Base-by-base conservation (phyloP, 1,284 basidiomycete species). In the Schizopora paradoxa region DNA sequence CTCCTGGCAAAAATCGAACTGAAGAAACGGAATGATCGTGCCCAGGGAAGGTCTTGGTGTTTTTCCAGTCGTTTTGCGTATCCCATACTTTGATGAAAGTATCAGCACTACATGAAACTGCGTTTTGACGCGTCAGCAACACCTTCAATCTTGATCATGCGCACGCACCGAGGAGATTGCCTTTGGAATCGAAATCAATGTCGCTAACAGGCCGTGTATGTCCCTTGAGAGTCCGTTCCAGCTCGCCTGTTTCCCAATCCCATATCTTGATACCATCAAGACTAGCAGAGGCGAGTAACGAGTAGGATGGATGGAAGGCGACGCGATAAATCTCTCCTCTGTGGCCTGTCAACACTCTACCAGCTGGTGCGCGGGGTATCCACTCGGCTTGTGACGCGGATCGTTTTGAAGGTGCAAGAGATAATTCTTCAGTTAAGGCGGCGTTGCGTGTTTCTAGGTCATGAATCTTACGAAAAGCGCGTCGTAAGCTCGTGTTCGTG, bases 231-330 rank as follows among this genome's bases (percentile, higher is more conserved):
- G 86, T 88, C 47, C 79, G 66, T 60, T 90, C 86, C 45, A 86
- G 76, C 42, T 86, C 83, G 14, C 85, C 86, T n/a, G 78, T 78
- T 61, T 88, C 86, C 84, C 85, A 89, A 58, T 90, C 86, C 84
- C 85, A 89, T 11, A 88, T 72, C 64, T 87, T 88, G 52, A 90
- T 70, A 25, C 76, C 66, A 57, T 90, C 86, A 48, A 86, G 84
- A 51, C 77, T 80, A 6, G 83, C 82, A 11, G 76, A 78, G 0
- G 78, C 85, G 6, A 88, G 52, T 6, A 78, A 67, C 37, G 76
- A 82, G 67, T 82, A 89, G 2, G 74, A 63, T 0, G 86, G 86
- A 59, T 90, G 86, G 58, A 90, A 90, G 2, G 77, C 72, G 25
- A 87, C 75, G 35, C 73, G 68, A 11, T 76, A 83, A 21, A 89